Conservation (phyloP, 306 rosid genomes). For the Lathyrus sativus region DNA sequence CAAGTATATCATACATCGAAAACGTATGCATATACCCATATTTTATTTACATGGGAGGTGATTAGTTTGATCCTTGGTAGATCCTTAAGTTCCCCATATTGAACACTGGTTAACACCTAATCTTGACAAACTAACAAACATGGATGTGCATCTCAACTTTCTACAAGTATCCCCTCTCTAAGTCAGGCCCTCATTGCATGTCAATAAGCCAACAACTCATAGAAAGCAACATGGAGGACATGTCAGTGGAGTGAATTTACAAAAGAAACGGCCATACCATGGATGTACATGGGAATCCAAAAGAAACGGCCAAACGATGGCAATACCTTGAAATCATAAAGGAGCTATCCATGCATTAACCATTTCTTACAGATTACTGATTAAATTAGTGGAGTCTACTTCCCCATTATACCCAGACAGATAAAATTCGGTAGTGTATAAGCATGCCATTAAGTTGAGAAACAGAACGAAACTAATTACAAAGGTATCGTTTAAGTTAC, state of each 20-base stretch:
- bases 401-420: slow-evolving; percentile 4
- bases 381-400: background rate
- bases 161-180: background rate
- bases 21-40: background rate
- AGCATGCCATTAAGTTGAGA: slow-evolving; percentile 27
- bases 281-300: background rate
- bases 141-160: background rate
- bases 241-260: background rate
- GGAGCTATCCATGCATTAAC: slow-evolving; percentile 3
- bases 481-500: slow-evolving; percentile 40
- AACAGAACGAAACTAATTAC: slow-evolving; percentile 22
- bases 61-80: background rate
- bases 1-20: background rate
- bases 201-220: background rate
- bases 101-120: background rate
- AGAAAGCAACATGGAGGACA: slow-evolving; percentile 10
- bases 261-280: background rate
- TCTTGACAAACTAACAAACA: background rate
- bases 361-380: slow-evolving; percentile 8
- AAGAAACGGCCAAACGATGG: slow-evolving; percentile 10
- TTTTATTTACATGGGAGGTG: background rate
- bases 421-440: slow-evolving; percentile 9
- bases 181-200: background rate
- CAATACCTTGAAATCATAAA: background rate
- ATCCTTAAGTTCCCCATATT: background rate